phyloP scores from a whole-genome alignment of 2,329 filamentous ascomycete species.

The Aureobasidium sp. region DNA sequence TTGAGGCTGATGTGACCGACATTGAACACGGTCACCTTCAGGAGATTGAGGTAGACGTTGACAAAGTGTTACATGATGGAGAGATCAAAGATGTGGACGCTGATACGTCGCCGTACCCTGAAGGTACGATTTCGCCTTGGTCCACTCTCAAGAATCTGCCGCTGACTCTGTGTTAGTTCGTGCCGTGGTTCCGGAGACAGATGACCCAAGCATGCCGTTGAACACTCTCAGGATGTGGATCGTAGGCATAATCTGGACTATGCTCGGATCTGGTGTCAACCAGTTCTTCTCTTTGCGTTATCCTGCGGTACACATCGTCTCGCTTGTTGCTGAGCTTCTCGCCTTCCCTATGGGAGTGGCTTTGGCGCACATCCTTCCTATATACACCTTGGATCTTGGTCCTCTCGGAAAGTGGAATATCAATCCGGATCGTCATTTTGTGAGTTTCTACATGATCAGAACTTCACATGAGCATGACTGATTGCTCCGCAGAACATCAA shows the following conservation, averaged over 20 bases:
- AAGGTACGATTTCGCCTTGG: conserved; percentile 25
- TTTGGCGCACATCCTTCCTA: conserved; percentile 65
- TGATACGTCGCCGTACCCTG: conserved; percentile 52
- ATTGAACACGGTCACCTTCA: conserved; percentile 21
- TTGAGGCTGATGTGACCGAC: conserved; percentile 17
- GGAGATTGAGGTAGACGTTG: conserved; percentile 30
- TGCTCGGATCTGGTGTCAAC: conserved; percentile 52
- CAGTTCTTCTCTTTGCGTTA: conserved; percentile 84
- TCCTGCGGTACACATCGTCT: conserved; percentile 81
- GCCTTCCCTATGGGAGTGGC: conserved; percentile 75
- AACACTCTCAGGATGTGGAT: conserved; percentile 59
- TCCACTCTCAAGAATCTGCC: neutral
- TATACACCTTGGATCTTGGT: conserved; percentile 45
- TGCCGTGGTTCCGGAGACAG: conserved; percentile 56
- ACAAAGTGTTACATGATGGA: conserved; percentile 41
- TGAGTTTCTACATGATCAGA: neutral
- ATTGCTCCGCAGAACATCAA: conserved; percentile 18
- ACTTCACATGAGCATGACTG: neutral
- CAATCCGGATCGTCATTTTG: conserved; percentile 23
- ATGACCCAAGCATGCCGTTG: conserved; percentile 53
- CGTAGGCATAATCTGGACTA: conserved; percentile 50
- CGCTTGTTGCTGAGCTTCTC: conserved; percentile 76
- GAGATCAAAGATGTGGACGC: conserved; percentile 21
- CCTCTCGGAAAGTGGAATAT: conserved; percentile 29
- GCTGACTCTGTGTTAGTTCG: conserved; percentile 34